Percentiles rank a stretch among this genome's conserved stretches.
Conservation (phyloP, 805 yeast species). For the Saccharomycopsis olivae region DNA sequence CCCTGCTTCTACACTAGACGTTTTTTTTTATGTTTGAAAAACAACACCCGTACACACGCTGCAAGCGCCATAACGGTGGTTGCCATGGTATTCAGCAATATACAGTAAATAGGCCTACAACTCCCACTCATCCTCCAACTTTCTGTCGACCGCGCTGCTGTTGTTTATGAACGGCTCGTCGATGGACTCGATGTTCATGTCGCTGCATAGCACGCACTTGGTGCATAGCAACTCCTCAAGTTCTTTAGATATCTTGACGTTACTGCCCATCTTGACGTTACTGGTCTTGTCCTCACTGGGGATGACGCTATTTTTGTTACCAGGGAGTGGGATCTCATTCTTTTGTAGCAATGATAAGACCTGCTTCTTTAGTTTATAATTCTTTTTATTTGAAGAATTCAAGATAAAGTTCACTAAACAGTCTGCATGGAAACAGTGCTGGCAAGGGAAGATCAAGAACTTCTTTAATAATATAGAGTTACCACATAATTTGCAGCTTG, state of each 20-base stretch:
- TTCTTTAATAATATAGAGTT: slow-evolving; percentile 59
- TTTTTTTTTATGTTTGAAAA: no score
- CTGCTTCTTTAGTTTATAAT: slow-evolving; percentile 50
- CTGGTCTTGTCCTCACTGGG: slow-evolving; percentile 14
- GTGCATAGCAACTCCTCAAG: slow-evolving; percentile 49
- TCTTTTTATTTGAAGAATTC: slow-evolving; percentile 53
- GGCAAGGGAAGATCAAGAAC: slow-evolving; percentile 80
- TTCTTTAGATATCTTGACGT: slow-evolving; percentile 28
- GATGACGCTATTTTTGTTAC: neutral
- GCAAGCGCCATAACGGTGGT: no score
- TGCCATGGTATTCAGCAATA: no score
- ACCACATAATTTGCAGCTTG: slow-evolving; percentile 53
- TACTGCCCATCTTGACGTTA: slow-evolving; percentile 21
- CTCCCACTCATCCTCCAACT: slow-evolving; percentile 16
- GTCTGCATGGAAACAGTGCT: slow-evolving; percentile 81
- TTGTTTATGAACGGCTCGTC: slow-evolving; percentile 43
- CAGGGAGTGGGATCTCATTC: slow-evolving; percentile 15
- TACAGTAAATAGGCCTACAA: no score
- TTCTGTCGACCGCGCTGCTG: slow-evolving; percentile 3
- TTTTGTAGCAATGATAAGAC: slow-evolving; percentile 35
- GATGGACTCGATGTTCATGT: slow-evolving; percentile 53
- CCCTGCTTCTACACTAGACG: no score
- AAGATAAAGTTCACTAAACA: slow-evolving; percentile 61
- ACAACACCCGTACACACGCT: no score
- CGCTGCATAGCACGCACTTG: slow-evolving; percentile 73